phyloP scores from a whole-genome alignment of 2,329 filamentous ascomycete species.

The Cladosporium austrohemisphaericum region DNA sequence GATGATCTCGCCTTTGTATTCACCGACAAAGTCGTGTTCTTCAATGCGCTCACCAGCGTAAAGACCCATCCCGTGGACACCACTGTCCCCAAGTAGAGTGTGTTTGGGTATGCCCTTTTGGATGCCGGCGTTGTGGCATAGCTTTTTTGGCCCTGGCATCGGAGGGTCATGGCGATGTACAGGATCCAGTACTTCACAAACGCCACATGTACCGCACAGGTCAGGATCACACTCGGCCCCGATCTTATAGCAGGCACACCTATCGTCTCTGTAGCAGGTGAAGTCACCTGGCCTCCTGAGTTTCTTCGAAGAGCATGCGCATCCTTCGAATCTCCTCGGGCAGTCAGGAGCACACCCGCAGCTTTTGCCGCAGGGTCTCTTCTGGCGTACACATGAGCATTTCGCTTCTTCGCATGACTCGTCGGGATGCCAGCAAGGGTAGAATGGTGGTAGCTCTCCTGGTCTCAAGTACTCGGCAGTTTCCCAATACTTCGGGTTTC shows the following conservation, averaged over 20 bases:
- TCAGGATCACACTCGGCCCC: conserved; percentile 79
- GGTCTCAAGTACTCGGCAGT: conserved; percentile 19
- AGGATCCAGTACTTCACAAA: conserved; percentile 64
- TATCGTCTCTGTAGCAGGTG: conserved; percentile 38
- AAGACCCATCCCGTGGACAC: conserved; percentile 71
- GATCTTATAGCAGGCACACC: conserved; percentile 66
- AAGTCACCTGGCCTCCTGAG: conserved; percentile 14
- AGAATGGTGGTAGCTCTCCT: conserved; percentile 53
- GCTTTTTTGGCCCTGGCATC: conserved; percentile 48
- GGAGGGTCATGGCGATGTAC: conserved; percentile 54
- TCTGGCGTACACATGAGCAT: conserved; percentile 61
- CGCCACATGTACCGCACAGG: conserved; percentile 69
- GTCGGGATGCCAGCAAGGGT: conserved; percentile 67
- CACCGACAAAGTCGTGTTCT: conserved; percentile 70
- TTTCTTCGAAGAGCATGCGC: conserved; percentile 30
- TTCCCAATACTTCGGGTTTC: conserved; percentile 7
- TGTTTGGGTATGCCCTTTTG: conserved; percentile 65
- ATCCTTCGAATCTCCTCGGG: conserved; percentile 47
- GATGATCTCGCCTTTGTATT: conserved; percentile 77
- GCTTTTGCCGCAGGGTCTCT: conserved; percentile 68
- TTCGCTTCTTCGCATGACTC: conserved; percentile 55
- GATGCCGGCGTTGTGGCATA: conserved; percentile 69
- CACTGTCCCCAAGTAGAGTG: conserved; percentile 66
- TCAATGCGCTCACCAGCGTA: conserved; percentile 66
- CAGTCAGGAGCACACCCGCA: conserved; percentile 64